A percentile compares a stretch with the other conserved stretches of the same genome.
These are phyloP conservation scores for Hygrophorus russula DNA, from an alignment of 768 basidiomycete genomes.

Conservation along the genomic window DNA sequence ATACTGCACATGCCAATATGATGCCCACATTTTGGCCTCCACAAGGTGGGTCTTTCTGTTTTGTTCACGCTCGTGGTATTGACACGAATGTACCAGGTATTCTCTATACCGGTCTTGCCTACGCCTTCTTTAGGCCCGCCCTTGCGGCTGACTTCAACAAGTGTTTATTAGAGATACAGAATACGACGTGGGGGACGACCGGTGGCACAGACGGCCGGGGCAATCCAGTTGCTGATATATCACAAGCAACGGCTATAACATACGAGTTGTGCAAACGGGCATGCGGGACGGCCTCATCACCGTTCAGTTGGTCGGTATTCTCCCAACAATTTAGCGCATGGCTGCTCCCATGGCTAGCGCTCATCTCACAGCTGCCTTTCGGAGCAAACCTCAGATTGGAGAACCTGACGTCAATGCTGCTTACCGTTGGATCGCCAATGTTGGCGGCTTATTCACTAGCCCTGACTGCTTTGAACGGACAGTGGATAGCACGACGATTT, in stretches of 20 bases:
- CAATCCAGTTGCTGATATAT: conserved; percentile 9
- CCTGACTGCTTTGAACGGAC: conserved; percentile 12
- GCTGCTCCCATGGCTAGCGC: conserved; percentile 31
- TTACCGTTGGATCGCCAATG: conserved; percentile 29
- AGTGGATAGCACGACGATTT: conserved; percentile 23
- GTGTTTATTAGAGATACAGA: neutral
- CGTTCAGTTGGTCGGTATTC: conserved; percentile 18
- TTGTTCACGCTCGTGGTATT: no score
- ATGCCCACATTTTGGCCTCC: no score
- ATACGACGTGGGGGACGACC: neutral
- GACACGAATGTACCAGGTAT: no score
- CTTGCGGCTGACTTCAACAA: neutral
- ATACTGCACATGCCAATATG: no score
- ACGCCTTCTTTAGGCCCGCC: neutral
- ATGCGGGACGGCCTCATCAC: conserved; percentile 12
- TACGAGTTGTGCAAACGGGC: conserved; percentile 14
- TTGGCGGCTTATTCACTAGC: conserved; percentile 29
- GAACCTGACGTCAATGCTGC: conserved; percentile 23
- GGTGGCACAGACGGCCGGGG: conserved; percentile 5
- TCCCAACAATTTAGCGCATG: conserved; percentile 26
- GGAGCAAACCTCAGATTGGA: conserved; percentile 21
- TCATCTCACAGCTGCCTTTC: conserved; percentile 32
- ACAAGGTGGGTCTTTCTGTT: no score
- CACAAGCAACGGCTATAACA: conserved; percentile 14
- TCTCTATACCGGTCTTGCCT: no score